Conservation (phyloP, 2,329 filamentous ascomycete species). For the Stachybotrys chartarum region DNA sequence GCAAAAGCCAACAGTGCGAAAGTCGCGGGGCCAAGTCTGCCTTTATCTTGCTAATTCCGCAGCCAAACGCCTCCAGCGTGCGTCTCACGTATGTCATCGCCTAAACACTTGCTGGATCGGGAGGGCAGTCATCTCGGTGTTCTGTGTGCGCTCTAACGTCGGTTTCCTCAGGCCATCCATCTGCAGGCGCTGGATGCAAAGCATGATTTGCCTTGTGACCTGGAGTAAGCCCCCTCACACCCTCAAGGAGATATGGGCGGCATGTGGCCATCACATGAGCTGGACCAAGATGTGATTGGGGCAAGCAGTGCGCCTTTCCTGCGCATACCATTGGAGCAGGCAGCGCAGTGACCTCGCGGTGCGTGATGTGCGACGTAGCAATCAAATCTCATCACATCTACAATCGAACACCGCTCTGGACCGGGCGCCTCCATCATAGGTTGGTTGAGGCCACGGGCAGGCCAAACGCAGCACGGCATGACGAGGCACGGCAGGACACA, state of each 20-base stretch:
- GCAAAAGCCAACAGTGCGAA: not conserved
- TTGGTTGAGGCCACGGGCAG: not conserved
- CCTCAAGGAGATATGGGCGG: not conserved
- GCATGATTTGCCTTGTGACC: slow-evolving; percentile 1
- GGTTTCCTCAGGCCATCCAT: not conserved
- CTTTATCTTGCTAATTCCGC: not conserved
- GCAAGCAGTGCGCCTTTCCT: not conserved
- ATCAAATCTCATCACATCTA: not conserved
- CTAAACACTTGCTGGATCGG: not conserved
- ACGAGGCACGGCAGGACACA: not conserved
- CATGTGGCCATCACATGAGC: not conserved
- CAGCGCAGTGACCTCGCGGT: not conserved
- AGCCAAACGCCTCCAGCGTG: not conserved
- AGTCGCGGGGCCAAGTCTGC: too few relatives aligned
- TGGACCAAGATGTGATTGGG: not conserved
- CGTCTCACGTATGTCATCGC: not conserved
- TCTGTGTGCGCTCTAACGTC: not conserved
- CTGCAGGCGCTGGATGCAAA: not conserved
- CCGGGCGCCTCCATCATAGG: not conserved
- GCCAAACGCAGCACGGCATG: not conserved
- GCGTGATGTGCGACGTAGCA: not conserved
- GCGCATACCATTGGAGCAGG: not conserved
- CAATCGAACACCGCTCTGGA: not conserved
- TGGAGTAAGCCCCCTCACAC: not conserved
- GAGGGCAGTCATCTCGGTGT: not conserved